Percentiles rank a stretch among this genome's conserved stretches.
Evolutionary conservation across 345 rosid genomes (phyloP).

Genomic region (Citrus medica): DNA sequence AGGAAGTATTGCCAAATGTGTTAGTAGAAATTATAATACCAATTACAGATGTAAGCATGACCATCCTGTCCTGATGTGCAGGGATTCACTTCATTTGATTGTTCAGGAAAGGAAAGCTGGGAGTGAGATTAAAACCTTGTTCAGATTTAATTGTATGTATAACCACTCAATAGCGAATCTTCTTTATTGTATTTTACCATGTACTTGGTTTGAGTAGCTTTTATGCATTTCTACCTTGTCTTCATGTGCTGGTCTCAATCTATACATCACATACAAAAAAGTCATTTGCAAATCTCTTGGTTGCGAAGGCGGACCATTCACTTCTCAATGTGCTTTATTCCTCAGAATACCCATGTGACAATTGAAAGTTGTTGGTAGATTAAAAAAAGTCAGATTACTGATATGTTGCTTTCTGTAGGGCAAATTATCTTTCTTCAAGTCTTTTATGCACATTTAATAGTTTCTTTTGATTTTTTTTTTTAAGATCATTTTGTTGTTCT

Average conservation of each 20-base stretch:
- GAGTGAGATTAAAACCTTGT: conserved; percentile 23
- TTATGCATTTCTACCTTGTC: background rate
- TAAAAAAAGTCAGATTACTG: background rate
- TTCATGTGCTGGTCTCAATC: conserved; percentile 4
- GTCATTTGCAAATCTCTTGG: background rate
- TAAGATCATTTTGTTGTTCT: background rate
- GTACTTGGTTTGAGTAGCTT: conserved; percentile 6
- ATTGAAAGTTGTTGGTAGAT: background rate
- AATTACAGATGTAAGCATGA: conserved; percentile 29
- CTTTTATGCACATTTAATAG: background rate
- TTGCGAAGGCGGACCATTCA: background rate
- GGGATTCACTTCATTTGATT: conserved; percentile 41
- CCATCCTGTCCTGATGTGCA: conserved; percentile 29
- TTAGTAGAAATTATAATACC: conserved; percentile 24
- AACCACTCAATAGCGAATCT: conserved; percentile 20
- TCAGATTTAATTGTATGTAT: conserved; percentile 20
- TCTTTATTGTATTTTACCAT: conserved; percentile 7
- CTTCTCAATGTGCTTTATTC: background rate
- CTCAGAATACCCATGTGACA: background rate
- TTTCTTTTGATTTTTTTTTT: background rate
- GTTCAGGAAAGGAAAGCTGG: conserved; percentile 57
- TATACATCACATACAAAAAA: too few species aligned
- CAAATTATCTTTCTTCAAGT: background rate
- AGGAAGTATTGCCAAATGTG: conserved; percentile 21
- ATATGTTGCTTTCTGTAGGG: background rate